Evolutionary conservation across 2,329 filamentous ascomycete species (phyloP), one percentile per base, ranked within the genome.

Genomic region (Penicillium nordicum): DNA sequence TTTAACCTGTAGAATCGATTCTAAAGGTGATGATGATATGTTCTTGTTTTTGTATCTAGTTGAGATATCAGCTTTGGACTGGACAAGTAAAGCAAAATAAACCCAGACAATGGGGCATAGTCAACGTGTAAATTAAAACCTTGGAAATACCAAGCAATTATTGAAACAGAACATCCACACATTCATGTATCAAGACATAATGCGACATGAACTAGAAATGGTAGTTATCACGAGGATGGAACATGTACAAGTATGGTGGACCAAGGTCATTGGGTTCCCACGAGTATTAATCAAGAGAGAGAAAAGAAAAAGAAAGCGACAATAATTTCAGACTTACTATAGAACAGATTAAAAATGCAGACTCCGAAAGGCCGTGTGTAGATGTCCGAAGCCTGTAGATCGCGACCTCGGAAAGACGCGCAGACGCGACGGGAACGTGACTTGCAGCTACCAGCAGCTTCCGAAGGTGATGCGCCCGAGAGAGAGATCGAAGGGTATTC

Each of bases 341-440:
- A 16, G 11, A 32, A 34, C 32, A 41, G 27, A 45, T 29, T 7
- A 14, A 30, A 23, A 23, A 23, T 38, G 12, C 21, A 37, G 29
- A 25, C 34, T 11, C 34, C n/a, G 34, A 37, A 30, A 34, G 27
- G 10, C 21, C 12, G 41, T 14, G 27, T 43, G 51, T 49, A 49
- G 41, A 45, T 40, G 36, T 23, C 53, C 14, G 46, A 25, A 43
- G 48, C 23, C 36, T 51, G 56, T 62, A 55, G 57, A 62, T 59
- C 50, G 60, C 57, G 57, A 57, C 57, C 53, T 59, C 52, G 25
- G 54, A 51, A 49, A 57, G 58, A 65, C 64, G 64, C 64, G 64
- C 64, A 64, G 59, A 64, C 60, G 63, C 63, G 63, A 63, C 58
- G 58, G 57, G 55, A 65, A 63, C 63, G 64, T 65, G 63, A 64